These are phyloP conservation scores for Neodidymelliopsis sp. DNA, from an alignment of 2,329 filamentous ascomycete genomes.

Conservation along the genomic window DNA sequence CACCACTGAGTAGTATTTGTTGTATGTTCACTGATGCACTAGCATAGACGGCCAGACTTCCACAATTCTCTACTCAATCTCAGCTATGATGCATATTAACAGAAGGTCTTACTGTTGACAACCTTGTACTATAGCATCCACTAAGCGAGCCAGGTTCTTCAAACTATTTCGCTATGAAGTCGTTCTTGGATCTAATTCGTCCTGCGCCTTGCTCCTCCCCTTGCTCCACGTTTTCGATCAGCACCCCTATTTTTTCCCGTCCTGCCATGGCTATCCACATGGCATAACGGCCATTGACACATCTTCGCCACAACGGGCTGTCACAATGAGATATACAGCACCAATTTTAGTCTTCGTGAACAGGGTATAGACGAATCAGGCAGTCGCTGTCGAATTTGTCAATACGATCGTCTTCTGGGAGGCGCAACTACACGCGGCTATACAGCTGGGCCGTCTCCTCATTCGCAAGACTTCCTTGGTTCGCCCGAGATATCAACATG, in stretches of 20 bases:
- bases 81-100: too few relatives aligned
- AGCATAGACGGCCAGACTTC: too few relatives aligned
- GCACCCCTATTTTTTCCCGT: conserved; percentile 22
- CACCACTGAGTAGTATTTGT: too few relatives aligned
- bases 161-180: conserved; percentile 17
- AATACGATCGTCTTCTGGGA: conserved; percentile 6
- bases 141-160: conserved; percentile 24
- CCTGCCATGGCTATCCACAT: conserved; percentile 30
- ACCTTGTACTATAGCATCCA: conserved; percentile 38
- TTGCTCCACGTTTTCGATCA: conserved; percentile 23
- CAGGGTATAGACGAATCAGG: neutral
- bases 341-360: neutral
- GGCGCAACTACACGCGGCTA: conserved; percentile 18
- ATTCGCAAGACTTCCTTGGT: neutral
- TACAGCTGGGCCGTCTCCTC: conserved; percentile 3
- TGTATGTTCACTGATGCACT: too few relatives aligned
- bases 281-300: conserved; percentile 31
- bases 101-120: too few relatives aligned
- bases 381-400: conserved; percentile 19
- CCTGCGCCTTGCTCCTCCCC: conserved; percentile 15
- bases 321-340: neutral
- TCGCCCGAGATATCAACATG: conserved; percentile 5
- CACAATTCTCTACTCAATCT: too few relatives aligned
- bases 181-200: conserved; percentile 26
- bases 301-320: conserved; percentile 28